Evolutionary conservation across 2,329 filamentous ascomycete genomes (phyloP).

Genomic region (Hymenoscyphus salicellus): DNA sequence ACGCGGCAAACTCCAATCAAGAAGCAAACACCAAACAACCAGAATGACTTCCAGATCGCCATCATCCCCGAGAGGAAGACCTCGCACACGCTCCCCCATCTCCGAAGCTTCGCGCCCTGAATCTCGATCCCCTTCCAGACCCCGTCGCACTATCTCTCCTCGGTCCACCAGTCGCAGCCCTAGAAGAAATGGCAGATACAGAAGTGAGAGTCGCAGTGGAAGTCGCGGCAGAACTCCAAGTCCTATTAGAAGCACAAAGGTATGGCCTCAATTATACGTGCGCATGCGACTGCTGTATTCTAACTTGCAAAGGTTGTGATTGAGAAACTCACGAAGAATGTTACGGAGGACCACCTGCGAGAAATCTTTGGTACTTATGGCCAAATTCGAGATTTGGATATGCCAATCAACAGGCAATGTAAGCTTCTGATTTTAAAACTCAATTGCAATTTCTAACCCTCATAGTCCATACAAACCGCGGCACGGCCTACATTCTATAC

Average conservation of each 20-base stretch:
- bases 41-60: slow-evolving; percentile 30
- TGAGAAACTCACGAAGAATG: slow-evolving; percentile 92
- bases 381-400: slow-evolving; percentile 77
- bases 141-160: slow-evolving; percentile 33
- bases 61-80: slow-evolving; percentile 29
- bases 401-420: slow-evolving; percentile 87
- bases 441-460: slow-evolving; percentile 4
- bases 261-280: slow-evolving; percentile 24
- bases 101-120: slow-evolving; percentile 28
- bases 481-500: slow-evolving; percentile 90
- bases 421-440: slow-evolving; percentile 37
- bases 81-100: slow-evolving; percentile 32
- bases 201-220: slow-evolving; percentile 34
- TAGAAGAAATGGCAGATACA: slow-evolving; percentile 32
- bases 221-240: slow-evolving; percentile 34
- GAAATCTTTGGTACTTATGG: slow-evolving; percentile 94
- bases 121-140: slow-evolving; percentile 29
- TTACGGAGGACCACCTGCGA: slow-evolving; percentile 80
- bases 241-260: slow-evolving; percentile 53
- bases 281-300: slow-evolving; percentile 8
- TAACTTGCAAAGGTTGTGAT: slow-evolving; percentile 72
- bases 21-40: slow-evolving; percentile 1
- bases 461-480: slow-evolving; percentile 81
- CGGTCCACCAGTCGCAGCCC: slow-evolving; percentile 30
- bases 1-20: neutral